Evolutionary conservation across 148 eudicot genomes (phyloP), one percentile per base, ranked within the genome.

Genomic region (Silene uniflora): DNA sequence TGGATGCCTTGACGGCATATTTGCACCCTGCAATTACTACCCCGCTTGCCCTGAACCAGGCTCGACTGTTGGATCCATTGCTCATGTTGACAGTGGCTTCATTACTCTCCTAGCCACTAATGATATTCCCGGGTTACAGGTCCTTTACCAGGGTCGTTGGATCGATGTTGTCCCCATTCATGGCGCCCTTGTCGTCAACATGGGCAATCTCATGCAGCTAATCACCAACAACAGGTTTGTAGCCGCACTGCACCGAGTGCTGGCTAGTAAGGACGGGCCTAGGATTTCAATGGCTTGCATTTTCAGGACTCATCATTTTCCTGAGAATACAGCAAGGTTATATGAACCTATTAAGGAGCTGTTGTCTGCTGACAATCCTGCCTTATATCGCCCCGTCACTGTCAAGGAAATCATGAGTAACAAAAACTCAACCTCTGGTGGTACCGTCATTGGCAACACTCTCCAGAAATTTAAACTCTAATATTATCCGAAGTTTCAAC

Each of bases 281-380:
- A 75, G 77, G 77, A n/a, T 75, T 23, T 75, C 77, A 27, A 75
- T 64, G 71, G 77, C 77, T 24, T 75, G 77, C 70, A 64, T 75
- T 2, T 75, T 75, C 39, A 63, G 77, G 19, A 27, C 77, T 17
- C 70, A 75, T 49, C 58, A 64, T 63, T 6, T 10, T 63, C 77
- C 70, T 6, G 62, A 52, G 6, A 75, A 75, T 19, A 18, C 25
- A 8, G n/a, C 71, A 6, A 54, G 25, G 12, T 17, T 64, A 4
- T 75, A 75, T 75, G 70, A 75, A 25, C 77, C 77, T 1, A 75
- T 75, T 0, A 61, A 73, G 67, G 67, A 73, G 75, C 75, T 73
- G 4, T 61, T 73, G 14, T 73, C 67, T 1, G 22, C 13, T 1
- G 70, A 47, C 25, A 75, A 62, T 18, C 77, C 69, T 4, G 58